phyloP scores from a whole-genome alignment of 805 yeast genomes.

The Blastobotrys americana region DNA sequence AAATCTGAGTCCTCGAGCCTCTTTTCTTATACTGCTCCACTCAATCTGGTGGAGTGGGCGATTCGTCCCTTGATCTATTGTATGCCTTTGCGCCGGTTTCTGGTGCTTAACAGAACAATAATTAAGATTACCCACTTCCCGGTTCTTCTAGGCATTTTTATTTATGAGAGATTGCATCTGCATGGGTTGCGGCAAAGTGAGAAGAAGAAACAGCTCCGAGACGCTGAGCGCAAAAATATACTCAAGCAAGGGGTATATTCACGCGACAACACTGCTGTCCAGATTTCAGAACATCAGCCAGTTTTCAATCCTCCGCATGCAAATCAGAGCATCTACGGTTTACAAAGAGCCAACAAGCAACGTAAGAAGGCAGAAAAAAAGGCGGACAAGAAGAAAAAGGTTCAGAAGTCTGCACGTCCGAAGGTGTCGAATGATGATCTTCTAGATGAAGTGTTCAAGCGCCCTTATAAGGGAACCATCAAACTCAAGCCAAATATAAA shows the following conservation, averaged over 20 bases:
- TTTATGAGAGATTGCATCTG: conserved; percentile 27
- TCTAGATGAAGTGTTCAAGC: conserved; percentile 26
- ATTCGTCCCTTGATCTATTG: conserved; percentile 28
- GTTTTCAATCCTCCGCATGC: not conserved
- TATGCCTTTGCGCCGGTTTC: conserved; percentile 27
- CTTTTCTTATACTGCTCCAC: conserved; percentile 33
- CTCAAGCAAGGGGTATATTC: conserved; percentile 3
- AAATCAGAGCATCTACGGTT: not conserved
- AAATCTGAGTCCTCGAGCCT: conserved; percentile 32
- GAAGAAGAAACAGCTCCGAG: conserved; percentile 5
- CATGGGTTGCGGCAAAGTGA: conserved; percentile 9
- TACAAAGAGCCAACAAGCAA: not conserved
- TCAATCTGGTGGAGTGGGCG: conserved; percentile 29
- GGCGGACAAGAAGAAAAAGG: conserved; percentile 5
- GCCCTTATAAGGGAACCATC: conserved; percentile 25
- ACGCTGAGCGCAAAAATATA: conserved; percentile 8
- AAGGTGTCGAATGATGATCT: conserved; percentile 25
- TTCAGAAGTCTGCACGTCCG: conserved; percentile 7
- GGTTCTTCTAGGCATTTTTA: conserved; percentile 28
- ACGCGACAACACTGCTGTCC: not conserved
- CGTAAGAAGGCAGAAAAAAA: conserved; percentile 1
- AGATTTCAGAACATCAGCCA: not conserved
- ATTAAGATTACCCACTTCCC: conserved; percentile 35
- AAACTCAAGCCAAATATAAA: conserved; percentile 6
- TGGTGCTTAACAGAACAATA: conserved; percentile 29